These are phyloP conservation scores for Trichoderma erinaceum DNA, from an alignment of 495 filamentous ascomycete genomes.

Conservation along the genomic window DNA sequence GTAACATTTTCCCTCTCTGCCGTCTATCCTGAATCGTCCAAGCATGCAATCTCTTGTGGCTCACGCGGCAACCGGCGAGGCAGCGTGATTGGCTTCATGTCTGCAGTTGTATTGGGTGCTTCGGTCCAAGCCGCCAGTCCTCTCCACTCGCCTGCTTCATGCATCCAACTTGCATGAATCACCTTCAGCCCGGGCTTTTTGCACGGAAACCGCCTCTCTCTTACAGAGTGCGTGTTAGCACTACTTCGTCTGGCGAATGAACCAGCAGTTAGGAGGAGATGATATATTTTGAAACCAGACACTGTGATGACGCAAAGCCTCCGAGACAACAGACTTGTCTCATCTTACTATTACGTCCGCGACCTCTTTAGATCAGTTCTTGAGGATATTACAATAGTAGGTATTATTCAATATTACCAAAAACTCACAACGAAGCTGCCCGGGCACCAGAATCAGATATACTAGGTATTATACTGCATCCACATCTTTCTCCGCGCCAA, in stretches of 20 bases:
- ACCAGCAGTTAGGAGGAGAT: not conserved
- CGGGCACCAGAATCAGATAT: no score
- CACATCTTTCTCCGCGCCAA: no score
- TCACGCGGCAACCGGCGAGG: not conserved
- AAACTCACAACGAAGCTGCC: no score
- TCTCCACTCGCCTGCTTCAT: not conserved
- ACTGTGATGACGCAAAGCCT: not conserved
- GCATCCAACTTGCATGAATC: conserved; percentile 8
- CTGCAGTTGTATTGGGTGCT: not conserved
- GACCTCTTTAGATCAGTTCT: no score
- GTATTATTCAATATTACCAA: no score
- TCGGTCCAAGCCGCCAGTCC: not conserved
- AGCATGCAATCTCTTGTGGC: not conserved
- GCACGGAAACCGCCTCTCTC: not conserved
- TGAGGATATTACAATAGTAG: no score
- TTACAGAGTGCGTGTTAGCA: not conserved
- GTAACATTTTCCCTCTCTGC: no score
- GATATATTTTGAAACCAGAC: not conserved
- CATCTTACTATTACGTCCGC: no score
- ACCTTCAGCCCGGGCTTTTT: not conserved
- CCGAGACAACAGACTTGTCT: no score
- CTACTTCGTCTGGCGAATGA: not conserved
- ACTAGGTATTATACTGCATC: no score
- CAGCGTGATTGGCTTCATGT: not conserved
- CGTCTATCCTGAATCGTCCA: no score